Percentiles rank a stretch among this genome's conserved stretches.
phyloP scores from a whole-genome alignment of 345 rosid species.

The Excoecaria cochinchinensis region DNA sequence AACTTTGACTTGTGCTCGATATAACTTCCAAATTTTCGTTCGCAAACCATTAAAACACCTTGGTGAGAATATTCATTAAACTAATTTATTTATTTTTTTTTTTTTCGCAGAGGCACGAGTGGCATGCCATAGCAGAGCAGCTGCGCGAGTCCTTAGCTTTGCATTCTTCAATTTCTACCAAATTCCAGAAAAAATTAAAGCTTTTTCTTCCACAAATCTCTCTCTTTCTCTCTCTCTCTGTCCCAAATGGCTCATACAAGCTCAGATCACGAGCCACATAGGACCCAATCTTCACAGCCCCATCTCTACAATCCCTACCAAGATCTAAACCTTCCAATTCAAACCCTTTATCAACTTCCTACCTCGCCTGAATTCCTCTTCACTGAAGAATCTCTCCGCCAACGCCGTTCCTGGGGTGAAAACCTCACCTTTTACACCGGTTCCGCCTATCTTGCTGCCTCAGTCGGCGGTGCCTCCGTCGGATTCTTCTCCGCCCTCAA shows the following conservation, averaged over 20 bases:
- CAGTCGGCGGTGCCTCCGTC: constrained; percentile 53
- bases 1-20: too few species aligned
- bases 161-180: not conserved
- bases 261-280: constrained; percentile 47
- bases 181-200: not conserved
- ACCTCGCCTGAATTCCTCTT: constrained; percentile 94
- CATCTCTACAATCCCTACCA: constrained; percentile 91
- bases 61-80: too few species aligned
- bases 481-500: constrained; percentile 56
- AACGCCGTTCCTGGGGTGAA: constrained; percentile 98
- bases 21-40: too few species aligned
- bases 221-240: not conserved
- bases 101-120: too few species aligned
- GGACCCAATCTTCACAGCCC: constrained; percentile 18
- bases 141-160: not conserved
- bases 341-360: constrained; percentile 74
- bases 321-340: constrained; percentile 57
- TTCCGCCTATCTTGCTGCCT: constrained; percentile 65
- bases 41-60: too few species aligned
- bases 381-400: constrained; percentile 74
- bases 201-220: not conserved
- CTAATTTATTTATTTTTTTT: too few species aligned
- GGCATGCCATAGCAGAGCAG: too few species aligned
- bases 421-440: constrained; percentile 95
- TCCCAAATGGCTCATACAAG: constrained; percentile 39